These are phyloP conservation scores for Chloranthus sessilifolius DNA, from an alignment of 164 flowering plant genomes.

Conservation along the genomic window DNA sequence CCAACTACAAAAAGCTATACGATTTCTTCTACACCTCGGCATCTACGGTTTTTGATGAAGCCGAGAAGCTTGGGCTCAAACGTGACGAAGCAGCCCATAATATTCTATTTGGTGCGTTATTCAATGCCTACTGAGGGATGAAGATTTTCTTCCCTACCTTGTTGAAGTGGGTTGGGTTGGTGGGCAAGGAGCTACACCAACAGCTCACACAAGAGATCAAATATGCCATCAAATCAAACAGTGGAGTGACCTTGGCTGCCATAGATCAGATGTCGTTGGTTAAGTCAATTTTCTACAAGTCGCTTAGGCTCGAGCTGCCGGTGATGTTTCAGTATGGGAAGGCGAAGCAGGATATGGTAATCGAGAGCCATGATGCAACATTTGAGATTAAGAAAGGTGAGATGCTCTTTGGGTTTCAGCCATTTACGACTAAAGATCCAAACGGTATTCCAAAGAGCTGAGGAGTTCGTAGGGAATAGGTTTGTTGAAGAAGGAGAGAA, in stretches of 20 bases:
- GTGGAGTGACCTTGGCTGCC: conserved; percentile 30
- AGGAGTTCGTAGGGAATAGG: conserved; percentile 21
- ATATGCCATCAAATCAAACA: conserved; percentile 37
- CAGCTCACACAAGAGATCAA: conserved; percentile 54
- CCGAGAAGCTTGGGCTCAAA: conserved; percentile 27
- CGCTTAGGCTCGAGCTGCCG: conserved; percentile 40
- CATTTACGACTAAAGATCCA: conserved; percentile 44
- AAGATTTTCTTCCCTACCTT: conserved; percentile 24
- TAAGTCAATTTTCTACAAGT: conserved; percentile 13
- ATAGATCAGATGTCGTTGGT: conserved; percentile 36
- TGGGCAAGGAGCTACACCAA: conserved; percentile 31
- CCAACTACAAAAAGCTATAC: conserved; percentile 48
- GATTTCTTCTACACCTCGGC: conserved; percentile 49
- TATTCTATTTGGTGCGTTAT: conserved; percentile 27
- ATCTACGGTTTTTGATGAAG: no score
- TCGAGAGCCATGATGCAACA: conserved; percentile 37
- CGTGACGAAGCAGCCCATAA: conserved; percentile 46
- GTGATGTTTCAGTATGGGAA: conserved; percentile 43
- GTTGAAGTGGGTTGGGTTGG: conserved; percentile 33
- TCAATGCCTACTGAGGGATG: conserved; percentile 41
- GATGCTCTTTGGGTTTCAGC: no score
- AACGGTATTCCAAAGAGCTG: conserved; percentile 34
- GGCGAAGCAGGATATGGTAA: conserved; percentile 38
- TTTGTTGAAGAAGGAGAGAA: conserved; percentile 41
- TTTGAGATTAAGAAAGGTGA: conserved; percentile 51